Base-by-base conservation (phyloP, 2,329 filamentous ascomycete genomes). In the Cytospora leucostoma region DNA sequence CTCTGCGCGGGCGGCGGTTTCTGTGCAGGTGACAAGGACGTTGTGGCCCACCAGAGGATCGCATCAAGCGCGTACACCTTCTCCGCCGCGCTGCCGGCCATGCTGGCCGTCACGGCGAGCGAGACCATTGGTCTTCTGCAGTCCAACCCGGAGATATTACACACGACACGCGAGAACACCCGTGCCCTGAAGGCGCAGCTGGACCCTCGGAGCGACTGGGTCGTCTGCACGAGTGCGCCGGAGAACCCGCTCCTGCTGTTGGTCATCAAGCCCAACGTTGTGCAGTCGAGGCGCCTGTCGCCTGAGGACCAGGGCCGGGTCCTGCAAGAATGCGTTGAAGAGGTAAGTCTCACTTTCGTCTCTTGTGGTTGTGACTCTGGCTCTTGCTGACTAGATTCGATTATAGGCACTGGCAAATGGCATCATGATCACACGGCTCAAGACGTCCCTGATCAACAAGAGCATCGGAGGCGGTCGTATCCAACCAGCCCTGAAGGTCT, bases 11-110 rank as follows among this genome's bases (percentile, higher is more conserved):
- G 93, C 61, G 95, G 96, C 69, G 95, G 95, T 17, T 99, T 99
- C 81, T 99, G 95, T 74, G 93, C 94, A 17, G 94, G 93, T 19
- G 89, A 89, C 47, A 88, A 89, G 68, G 95, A 97, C 73, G 93
- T 98, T 19, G 91, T 98, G 19, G 92, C 96, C 75, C 95, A 99
- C 73, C 95, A 99, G 78, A 93, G 95, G 68, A 93, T 99, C 71
- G 92, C 91, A 10, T 92, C 94, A 5, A 88, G 91, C 1, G 90
- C 94, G 0, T 99, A 98, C 76, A 98, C 95, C 4, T 99, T 92
- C 79, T 98, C 94, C 34, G 95, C 95, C 3, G 95, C 95, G 7
- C 82, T 99, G 38, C 95, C 95, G 4, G 95, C 95, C 21, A 90
- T 99, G 80, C 82, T 97, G 59, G 93, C 95, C 19, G 96, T 96